These are phyloP conservation scores for Acrocalymma vagum DNA, from an alignment of 2,329 filamentous ascomycete genomes.

Conservation along the genomic window DNA sequence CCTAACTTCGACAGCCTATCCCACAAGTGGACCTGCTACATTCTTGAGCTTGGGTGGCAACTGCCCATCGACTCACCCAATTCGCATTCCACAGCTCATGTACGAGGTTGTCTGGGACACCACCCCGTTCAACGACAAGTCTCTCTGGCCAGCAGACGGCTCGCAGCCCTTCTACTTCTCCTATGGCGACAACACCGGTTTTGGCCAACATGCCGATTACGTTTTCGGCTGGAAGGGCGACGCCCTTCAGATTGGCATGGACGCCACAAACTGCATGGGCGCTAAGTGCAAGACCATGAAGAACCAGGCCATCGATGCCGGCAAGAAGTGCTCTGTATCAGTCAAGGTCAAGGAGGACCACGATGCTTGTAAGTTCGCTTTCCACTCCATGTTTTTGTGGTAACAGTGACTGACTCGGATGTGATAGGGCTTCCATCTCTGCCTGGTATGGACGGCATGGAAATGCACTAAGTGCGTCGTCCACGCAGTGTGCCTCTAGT, in stretches of 20 bases:
- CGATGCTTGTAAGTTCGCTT: slow-evolving; percentile 20
- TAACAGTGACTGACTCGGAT: slow-evolving; percentile 3
- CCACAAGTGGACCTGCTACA: slow-evolving; percentile 32
- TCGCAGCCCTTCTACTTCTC: slow-evolving; percentile 33
- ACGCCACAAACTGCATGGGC: slow-evolving; percentile 23
- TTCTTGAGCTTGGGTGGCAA: slow-evolving; percentile 37
- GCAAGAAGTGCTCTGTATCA: slow-evolving; percentile 22
- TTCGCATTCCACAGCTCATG: slow-evolving; percentile 55
- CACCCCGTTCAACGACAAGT: slow-evolving; percentile 37
- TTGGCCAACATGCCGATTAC: slow-evolving; percentile 35
- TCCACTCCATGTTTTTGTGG: not conserved
- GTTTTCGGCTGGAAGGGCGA: slow-evolving; percentile 36
- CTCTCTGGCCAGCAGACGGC: slow-evolving; percentile 30
- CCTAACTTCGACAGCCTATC: slow-evolving; percentile 51
- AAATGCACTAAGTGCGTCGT: slow-evolving; percentile 13
- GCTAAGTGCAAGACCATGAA: slow-evolving; percentile 24
- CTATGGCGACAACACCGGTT: slow-evolving; percentile 33
- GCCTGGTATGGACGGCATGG: slow-evolving; percentile 20
- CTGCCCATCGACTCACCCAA: slow-evolving; percentile 53
- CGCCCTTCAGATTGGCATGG: slow-evolving; percentile 34
- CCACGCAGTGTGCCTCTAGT: no score
- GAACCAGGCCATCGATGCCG: slow-evolving; percentile 20
- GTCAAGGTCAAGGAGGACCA: slow-evolving; percentile 19
- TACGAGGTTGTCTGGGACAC: slow-evolving; percentile 57
- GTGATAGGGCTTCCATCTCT: slow-evolving; percentile 15